Percentiles rank a stretch among this genome's conserved stretches.
Evolutionary conservation across 257 asterid species (phyloP).

Genomic region (Avicennia marina): DNA sequence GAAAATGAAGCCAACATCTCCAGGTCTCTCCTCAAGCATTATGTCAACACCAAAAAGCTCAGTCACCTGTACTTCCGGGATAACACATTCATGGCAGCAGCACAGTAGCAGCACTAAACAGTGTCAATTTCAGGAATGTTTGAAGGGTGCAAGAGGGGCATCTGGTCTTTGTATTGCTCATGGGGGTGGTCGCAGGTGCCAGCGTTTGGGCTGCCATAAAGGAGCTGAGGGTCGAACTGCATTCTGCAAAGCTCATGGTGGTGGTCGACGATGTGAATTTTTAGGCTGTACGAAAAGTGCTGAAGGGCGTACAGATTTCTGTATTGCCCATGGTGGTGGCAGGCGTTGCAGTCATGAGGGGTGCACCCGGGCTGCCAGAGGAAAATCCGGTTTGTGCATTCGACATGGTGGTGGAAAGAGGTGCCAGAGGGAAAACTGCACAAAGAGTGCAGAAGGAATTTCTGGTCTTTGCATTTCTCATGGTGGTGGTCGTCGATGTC

Average conservation of each 20-base stretch:
- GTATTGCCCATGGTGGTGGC: constrained; percentile 96
- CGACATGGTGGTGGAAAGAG: constrained; percentile 98
- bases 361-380: constrained; percentile 82
- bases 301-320: constrained; percentile 85
- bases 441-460: constrained; percentile 88
- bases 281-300: constrained; percentile 94
- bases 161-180: constrained; percentile 92
- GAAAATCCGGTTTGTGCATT: constrained; percentile 87
- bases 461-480: constrained; percentile 97
- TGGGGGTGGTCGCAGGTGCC: constrained; percentile 96
- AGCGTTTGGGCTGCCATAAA: constrained; percentile 73
- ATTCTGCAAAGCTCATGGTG: constrained; percentile 96
- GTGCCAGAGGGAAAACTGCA: constrained; percentile 77
- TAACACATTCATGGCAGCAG: constrained; percentile 58
- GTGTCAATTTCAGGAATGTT: constrained; percentile 82
- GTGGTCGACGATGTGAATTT: constrained; percentile 84
- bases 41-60: constrained; percentile 71
- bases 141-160: constrained; percentile 93
- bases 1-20: constrained; percentile 37
- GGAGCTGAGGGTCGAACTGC: constrained; percentile 99
- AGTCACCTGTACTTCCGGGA: constrained; percentile 98
- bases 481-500: constrained; percentile 94
- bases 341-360: constrained; percentile 73
- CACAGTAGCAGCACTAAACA: constrained; percentile 53
- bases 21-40: constrained; percentile 47